Conservation (phyloP, 139 green algal species). For the Picochlorum sp. region DNA sequence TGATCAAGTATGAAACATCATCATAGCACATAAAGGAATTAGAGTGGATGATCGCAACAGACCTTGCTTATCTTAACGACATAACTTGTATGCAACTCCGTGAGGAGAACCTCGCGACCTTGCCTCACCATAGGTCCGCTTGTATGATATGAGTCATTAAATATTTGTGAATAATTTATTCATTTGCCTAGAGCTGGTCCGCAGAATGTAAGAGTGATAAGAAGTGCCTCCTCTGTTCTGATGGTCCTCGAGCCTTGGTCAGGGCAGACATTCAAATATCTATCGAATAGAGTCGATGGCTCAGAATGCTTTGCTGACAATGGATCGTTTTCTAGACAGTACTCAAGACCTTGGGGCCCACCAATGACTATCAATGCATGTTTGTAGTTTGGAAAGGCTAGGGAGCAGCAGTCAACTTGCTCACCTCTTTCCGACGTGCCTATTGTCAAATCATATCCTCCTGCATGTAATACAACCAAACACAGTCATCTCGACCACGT, state of each 20-base stretch:
- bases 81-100: constrained; percentile 70
- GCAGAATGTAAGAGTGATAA: constrained; percentile 55
- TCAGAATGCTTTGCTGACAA: background rate
- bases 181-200: constrained; percentile 22
- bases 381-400: constrained; percentile 53
- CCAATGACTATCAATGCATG: constrained; percentile 76
- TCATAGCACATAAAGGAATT: too few species aligned
- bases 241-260: constrained; percentile 78
- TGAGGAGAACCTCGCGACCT: constrained; percentile 33
- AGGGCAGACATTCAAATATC: constrained; percentile 82
- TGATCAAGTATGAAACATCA: background rate
- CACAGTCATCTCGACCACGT: constrained; percentile 5
- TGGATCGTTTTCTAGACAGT: constrained; percentile 20
- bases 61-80: constrained; percentile 61
- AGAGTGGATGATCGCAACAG: background rate
- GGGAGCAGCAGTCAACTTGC: constrained; percentile 17
- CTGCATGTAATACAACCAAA: constrained; percentile 6
- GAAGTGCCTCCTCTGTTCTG: constrained; percentile 69
- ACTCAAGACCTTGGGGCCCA: constrained; percentile 60
- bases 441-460: constrained; percentile 66
- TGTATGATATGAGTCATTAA: constrained; percentile 5
- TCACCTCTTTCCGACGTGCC: constrained; percentile 55
- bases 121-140: background rate
- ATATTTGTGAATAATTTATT: constrained; percentile 5
- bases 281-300: constrained; percentile 9